These are phyloP conservation scores for Diospyros kaki DNA, from an alignment of 148 eudicot genomes.

Conservation along the genomic window DNA sequence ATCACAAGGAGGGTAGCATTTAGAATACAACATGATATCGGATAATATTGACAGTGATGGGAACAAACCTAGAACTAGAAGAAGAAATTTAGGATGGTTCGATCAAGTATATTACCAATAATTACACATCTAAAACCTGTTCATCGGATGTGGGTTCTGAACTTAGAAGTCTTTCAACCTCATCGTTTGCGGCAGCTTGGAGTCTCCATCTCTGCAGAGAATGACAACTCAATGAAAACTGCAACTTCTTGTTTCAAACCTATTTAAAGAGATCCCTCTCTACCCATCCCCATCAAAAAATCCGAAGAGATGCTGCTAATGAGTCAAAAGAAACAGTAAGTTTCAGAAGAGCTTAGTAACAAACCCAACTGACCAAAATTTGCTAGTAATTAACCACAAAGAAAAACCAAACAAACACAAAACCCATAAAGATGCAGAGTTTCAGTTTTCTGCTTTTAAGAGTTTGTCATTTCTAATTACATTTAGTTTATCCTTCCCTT, in stretches of 20 bases:
- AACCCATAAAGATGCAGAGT: too few species aligned
- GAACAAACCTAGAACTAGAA: background rate
- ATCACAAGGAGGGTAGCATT: background rate
- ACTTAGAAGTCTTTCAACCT: conserved; percentile 25
- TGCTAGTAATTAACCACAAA: too few species aligned
- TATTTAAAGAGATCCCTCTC: background rate
- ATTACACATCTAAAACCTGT: conserved; percentile 9
- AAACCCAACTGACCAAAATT: too few species aligned
- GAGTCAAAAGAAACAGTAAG: background rate
- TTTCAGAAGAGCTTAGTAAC: background rate
- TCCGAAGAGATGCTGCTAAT: background rate
- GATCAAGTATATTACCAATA: background rate
- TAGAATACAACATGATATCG: background rate
- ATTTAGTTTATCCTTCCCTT: too few species aligned
- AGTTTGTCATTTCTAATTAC: too few species aligned
- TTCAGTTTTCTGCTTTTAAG: too few species aligned
- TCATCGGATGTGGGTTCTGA: conserved; percentile 15
- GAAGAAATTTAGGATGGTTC: background rate
- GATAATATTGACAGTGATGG: background rate
- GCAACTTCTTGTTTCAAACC: too few species aligned
- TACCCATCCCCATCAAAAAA: background rate
- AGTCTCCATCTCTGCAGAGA: conserved; percentile 19
- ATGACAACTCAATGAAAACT: background rate
- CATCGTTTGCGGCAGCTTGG: conserved; percentile 24
- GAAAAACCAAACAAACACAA: too few species aligned